Evolutionary conservation across 371 early-diverging fungal genomes (phyloP), one percentile per base, ranked within the genome.

Genomic region (Apophysomyces ossiformis): DNA sequence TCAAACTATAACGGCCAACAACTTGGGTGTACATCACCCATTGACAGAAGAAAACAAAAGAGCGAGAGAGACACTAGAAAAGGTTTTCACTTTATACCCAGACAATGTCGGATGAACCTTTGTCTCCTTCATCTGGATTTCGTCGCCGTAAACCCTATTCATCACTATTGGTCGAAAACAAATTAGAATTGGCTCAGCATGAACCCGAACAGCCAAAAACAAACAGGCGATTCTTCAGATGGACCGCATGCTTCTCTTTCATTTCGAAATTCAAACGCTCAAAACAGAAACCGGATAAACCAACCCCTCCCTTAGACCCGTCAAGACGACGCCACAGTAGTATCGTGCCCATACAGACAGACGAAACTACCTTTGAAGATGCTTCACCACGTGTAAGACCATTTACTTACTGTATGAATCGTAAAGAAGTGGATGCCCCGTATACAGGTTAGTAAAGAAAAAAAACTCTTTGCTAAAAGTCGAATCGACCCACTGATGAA

Each of bases 171-270:
- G 38, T 43, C 37, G 41, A 60, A 26, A 41, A 18, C 16, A 21
- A 59, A 35, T 5, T 38, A 59, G 32, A 38, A 12, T 32, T 46
- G 36, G 4, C 32, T n/a, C 46, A 11, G 4, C 35, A 35, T 45
- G 61, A 41, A 43, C 60, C 13, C n/a, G 18, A 41, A 43, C 12
- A n/a, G 46, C 15, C 60, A 15, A 5, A 38, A 11, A 50, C 45
- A 46, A 60, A 47, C 36, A 69, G 60, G 61, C 60, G 61, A 5
- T 65, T 69, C 41, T 41, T 61, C 16, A 60, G 65, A 12, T 69
- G 69, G 69, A 69, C 65, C 21, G 65, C 69, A 45, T 69, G 69
- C 18, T 69, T 69, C 57, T 65, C 59, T 13, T 69, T 69, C 39
- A 65, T 69, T 15, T 26, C 65, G 13, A 64, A 65, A 45, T 61